Conservation (phyloP, 1,284 basidiomycete species). For the Ustilago tritici region DNA sequence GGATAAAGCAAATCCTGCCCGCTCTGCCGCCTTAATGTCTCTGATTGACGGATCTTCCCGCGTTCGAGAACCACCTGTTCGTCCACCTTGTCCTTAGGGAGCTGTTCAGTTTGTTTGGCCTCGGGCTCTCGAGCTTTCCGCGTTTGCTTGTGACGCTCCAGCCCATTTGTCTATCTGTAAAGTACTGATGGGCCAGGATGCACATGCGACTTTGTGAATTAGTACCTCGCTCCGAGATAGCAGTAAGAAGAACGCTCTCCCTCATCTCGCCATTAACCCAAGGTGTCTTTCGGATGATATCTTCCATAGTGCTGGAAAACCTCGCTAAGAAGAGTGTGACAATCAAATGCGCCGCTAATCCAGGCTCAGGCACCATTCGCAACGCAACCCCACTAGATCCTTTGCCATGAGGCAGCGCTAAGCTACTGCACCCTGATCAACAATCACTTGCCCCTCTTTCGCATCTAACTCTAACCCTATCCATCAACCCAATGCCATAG, state of each 20-base stretch:
- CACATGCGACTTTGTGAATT: too few relatives aligned
- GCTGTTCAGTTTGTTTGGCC: neutral
- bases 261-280: too few relatives aligned
- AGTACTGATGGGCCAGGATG: too few relatives aligned
- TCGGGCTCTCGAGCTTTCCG: neutral
- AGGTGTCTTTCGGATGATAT: too few relatives aligned
- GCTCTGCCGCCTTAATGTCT: neutral
- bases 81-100: neutral
- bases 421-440: neutral
- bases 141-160: neutral
- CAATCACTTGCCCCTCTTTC: neutral
- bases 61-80: constrained; percentile 2
- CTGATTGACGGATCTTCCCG: constrained; percentile 2
- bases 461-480: neutral
- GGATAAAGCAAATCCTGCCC: constrained; percentile 1
- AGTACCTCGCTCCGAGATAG: too few relatives aligned
- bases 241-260: too few relatives aligned
- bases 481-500: neutral
- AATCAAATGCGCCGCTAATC: neutral
- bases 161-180: neutral
- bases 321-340: neutral
- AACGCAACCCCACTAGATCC: neutral
- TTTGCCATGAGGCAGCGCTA: neutral
- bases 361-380: too few relatives aligned
- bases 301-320: too few relatives aligned